phyloP scores from a whole-genome alignment of 495 filamentous ascomycete genomes.

The Podospora bellae-mahoneyi region DNA sequence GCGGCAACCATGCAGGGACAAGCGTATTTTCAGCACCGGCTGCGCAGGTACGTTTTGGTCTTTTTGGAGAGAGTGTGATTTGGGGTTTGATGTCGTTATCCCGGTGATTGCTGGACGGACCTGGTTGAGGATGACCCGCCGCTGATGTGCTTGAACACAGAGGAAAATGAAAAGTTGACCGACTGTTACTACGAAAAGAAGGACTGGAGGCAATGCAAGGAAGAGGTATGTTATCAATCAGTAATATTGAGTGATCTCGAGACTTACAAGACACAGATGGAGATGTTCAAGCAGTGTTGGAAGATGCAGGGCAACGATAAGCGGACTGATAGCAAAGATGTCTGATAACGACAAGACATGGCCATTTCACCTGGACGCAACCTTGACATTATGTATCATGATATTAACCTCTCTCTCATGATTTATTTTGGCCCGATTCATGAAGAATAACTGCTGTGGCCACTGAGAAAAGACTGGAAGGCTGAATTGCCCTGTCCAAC shows the following conservation, averaged over 20 bases:
- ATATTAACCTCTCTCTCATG: background rate
- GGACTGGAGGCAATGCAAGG: conserved; percentile 87
- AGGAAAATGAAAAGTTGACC: conserved; percentile 84
- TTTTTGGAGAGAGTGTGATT: background rate
- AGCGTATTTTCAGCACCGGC: conserved; percentile 95
- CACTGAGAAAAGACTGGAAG: too few relatives aligned
- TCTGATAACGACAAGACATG: conserved; percentile 22
- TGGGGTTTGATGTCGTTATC: background rate
- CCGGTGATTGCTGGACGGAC: conserved; percentile 11
- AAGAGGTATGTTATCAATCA: conserved; percentile 63
- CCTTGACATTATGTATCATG: background rate
- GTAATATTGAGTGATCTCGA: conserved; percentile 14
- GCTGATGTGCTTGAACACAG: conserved; percentile 43
- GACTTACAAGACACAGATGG: conserved; percentile 62
- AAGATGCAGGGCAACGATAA: conserved; percentile 83
- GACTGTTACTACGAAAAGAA: conserved; percentile 96
- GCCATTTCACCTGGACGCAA: background rate
- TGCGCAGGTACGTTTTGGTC: conserved; percentile 65
- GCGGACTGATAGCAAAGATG: conserved; percentile 73
- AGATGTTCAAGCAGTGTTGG: conserved; percentile 89
- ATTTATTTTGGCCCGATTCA: background rate
- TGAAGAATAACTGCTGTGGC: too few relatives aligned
- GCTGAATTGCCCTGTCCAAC: background rate
- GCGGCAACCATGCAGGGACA: conserved; percentile 54
- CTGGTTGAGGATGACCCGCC: conserved; percentile 1